phyloP scores from a whole-genome alignment of 352 stramenopile species.

The Globisporangium perplexum region DNA sequence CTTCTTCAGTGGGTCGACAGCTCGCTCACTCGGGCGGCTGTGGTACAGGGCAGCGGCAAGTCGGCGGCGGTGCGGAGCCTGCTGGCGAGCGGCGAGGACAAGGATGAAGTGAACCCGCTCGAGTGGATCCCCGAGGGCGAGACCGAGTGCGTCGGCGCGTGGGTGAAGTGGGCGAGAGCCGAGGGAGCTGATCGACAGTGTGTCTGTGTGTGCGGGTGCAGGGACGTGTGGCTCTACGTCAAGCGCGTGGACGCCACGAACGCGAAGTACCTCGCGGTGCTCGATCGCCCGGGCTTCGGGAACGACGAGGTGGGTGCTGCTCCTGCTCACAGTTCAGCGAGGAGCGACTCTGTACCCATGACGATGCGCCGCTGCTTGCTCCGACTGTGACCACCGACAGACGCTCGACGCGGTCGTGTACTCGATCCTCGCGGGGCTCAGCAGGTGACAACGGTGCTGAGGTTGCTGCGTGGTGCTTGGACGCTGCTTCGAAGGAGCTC shows the following conservation, averaged over 20 bases:
- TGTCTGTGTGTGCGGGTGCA: slow-evolving; percentile 1
- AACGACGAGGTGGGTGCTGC: slow-evolving; percentile 15
- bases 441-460: slow-evolving; percentile 25
- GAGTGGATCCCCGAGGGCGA: slow-evolving; percentile 17
- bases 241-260: slow-evolving; percentile 53
- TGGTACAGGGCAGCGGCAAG: slow-evolving; percentile 42
- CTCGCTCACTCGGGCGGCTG: not conserved
- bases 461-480: not conserved
- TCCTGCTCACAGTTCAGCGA: too few species aligned
- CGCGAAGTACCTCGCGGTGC: slow-evolving; percentile 66
- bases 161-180: too few species aligned
- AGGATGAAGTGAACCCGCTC: slow-evolving; percentile 11
- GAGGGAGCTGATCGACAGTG: not conserved
- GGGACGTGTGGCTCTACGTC: slow-evolving; percentile 71
- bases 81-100: slow-evolving; percentile 17
- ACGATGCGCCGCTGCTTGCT: not conserved
- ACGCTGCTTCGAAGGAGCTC: too few species aligned
- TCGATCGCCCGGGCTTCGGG: slow-evolving; percentile 52
- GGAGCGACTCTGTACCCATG: not conserved
- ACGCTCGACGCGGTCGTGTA: slow-evolving; percentile 55
- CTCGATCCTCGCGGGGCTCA: slow-evolving; percentile 55
- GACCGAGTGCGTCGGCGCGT: slow-evolving; percentile 15
- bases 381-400: slow-evolving; percentile 11
- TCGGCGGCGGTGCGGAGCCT: slow-evolving; percentile 38
- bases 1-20: not conserved